Evolutionary conservation across 1,284 basidiomycete genomes (phyloP).

Genomic region (Trametes versicolor): DNA sequence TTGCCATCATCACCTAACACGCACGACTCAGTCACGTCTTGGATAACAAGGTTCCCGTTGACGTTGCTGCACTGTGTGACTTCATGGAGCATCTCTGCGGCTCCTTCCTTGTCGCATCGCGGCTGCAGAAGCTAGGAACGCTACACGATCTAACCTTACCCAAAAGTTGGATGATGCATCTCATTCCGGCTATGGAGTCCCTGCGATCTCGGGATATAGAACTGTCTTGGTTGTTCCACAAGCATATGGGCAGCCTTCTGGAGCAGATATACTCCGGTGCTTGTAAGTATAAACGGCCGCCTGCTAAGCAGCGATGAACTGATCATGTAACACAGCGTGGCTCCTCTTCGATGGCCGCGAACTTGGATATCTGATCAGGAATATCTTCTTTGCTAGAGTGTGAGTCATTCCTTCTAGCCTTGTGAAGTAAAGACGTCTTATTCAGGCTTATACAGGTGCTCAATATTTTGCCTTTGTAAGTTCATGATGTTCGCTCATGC

Average conservation of each 20-base stretch:
- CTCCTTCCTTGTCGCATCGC: conserved; percentile 48
- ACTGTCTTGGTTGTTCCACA: conserved; percentile 35
- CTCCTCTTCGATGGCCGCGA: conserved; percentile 44
- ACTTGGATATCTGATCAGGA: conserved; percentile 36
- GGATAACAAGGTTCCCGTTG: conserved; percentile 43
- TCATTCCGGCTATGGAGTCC: conserved; percentile 24
- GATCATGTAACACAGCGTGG: conserved; percentile 32
- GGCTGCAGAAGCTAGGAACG: conserved; percentile 33
- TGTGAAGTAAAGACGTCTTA: neutral
- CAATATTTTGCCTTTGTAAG: conserved; percentile 50
- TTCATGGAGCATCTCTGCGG: conserved; percentile 54
- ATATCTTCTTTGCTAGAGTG: conserved; percentile 52
- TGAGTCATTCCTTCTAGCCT: conserved; percentile 37
- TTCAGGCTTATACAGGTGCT: conserved; percentile 52
- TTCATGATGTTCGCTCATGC: conserved; percentile 2
- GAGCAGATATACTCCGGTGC: conserved; percentile 45
- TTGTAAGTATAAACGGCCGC: conserved; percentile 33
- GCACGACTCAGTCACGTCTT: conserved; percentile 57
- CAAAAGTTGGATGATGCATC: conserved; percentile 54
- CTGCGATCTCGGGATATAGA: conserved; percentile 16
- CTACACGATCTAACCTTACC: conserved; percentile 58
- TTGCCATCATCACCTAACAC: too few relatives aligned
- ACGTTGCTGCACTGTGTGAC: conserved; percentile 56
- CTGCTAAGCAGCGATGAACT: neutral
- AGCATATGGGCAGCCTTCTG: conserved; percentile 42